Base-by-base conservation (phyloP, 768 basidiomycete species). In the Collybiopsis confluens region DNA sequence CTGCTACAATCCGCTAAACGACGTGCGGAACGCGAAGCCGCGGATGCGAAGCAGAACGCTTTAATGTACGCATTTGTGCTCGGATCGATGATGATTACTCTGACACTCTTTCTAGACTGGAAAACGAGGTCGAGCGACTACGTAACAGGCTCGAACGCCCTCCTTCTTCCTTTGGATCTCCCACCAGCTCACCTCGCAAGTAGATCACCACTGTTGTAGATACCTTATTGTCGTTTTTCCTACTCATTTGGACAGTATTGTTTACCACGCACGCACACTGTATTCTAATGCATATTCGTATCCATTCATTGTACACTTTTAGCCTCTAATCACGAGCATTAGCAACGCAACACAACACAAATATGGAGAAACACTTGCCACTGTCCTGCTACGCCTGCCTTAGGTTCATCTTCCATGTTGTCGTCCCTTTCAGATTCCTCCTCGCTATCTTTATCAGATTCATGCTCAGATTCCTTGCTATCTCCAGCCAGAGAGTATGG, bases 1-100 rank as follows among this genome's bases (percentile, higher is more conserved):
- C 73, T 78, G n/a, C 71, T 90, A 2, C 82, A 85, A 59, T 75
- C 86, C 10, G 80, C 78, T 21, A 90, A 90, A 66, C 82, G 89
- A 28, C 78, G 87, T 40, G 86, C 85, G 35, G 90, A 90, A 61
- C 77, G 87, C 36, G 89, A 92, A 59, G 86, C 85, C 27, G 80
- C 71, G 4, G 89, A 92, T 58, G 82, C 80, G 61, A 87, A 82
- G 65, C 86, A 89, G 65, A 80, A 80, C 56, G 76, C 82, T 38
- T 72, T 90, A 15, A 81, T 76, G 88, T 90, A 61, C 4, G 45
- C 23, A 8, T 38, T 20, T 21, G 11, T 18, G 52, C 5, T 47
- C 13, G 15, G 27, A 46, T 51, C 28, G 23, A 38, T 35, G 42
- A 27, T 23, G 26, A 46, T 41, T 45, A 61, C 47, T 36, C 55